Conservation (phyloP, 371 early-diverging fungal genomes). For the Mucor ambiguus region DNA sequence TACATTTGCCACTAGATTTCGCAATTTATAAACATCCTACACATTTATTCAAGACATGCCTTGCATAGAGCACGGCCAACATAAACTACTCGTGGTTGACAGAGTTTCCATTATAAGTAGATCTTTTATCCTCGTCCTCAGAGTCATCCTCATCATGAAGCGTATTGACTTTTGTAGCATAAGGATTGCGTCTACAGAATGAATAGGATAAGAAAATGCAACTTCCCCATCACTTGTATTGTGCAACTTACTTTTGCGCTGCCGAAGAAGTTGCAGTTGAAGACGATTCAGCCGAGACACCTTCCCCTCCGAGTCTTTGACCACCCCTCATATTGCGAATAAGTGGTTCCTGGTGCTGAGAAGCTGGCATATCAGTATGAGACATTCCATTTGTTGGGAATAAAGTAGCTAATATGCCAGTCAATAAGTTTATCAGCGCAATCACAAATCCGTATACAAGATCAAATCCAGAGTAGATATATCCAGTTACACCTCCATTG, state of each 20-base stretch:
- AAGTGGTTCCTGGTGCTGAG: slow-evolving; percentile 8
- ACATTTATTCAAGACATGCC: not conserved
- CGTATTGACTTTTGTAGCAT: slow-evolving; percentile 33
- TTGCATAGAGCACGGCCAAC: not conserved
- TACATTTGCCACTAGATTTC: no score
- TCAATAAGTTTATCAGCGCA: slow-evolving; percentile 22
- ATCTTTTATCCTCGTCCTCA: slow-evolving; percentile 22
- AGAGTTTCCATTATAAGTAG: slow-evolving; percentile 53
- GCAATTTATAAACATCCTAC: not conserved
- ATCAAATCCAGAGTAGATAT: slow-evolving; percentile 22
- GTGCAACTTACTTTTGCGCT: slow-evolving; percentile 15
- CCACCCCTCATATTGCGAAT: slow-evolving; percentile 21
- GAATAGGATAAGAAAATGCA: not conserved
- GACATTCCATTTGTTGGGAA: slow-evolving; percentile 23
- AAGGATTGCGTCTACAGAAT: slow-evolving; percentile 22
- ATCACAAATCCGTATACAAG: slow-evolving; percentile 29
- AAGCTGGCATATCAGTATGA: not conserved
- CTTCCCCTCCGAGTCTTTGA: slow-evolving; percentile 27
- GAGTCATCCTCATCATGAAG: slow-evolving; percentile 16
- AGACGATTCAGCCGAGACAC: not conserved
- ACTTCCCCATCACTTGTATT: not conserved
- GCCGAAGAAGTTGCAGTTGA: slow-evolving; percentile 5
- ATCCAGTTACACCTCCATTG: slow-evolving; percentile 27
- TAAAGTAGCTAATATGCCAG: slow-evolving; percentile 19
- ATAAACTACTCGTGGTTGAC: slow-evolving; percentile 48